These are phyloP conservation scores for Nemania sp. DNA, from an alignment of 2,329 filamentous ascomycete species.

Conservation along the genomic window DNA sequence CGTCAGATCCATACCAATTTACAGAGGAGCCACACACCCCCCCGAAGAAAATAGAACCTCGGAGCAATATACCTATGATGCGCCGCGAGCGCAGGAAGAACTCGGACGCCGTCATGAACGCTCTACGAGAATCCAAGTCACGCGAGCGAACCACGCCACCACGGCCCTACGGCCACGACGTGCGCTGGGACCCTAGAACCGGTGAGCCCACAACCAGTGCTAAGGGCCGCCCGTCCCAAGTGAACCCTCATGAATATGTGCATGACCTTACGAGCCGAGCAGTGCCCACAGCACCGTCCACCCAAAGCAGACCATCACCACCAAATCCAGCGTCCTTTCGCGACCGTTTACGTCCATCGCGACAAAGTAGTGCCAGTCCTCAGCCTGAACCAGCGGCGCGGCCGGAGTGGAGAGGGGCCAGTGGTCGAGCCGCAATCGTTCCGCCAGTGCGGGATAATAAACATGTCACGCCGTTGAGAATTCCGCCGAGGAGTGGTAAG, in stretches of 20 bases:
- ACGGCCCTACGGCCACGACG: slow-evolving; percentile 55
- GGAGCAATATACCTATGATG: slow-evolving; percentile 64
- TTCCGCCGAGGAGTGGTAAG: slow-evolving; percentile 65
- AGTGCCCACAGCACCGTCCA: slow-evolving; percentile 43
- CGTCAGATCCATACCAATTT: slow-evolving; percentile 53
- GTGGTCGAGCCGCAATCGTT: slow-evolving; percentile 74
- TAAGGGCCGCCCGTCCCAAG: slow-evolving; percentile 66
- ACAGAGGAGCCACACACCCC: slow-evolving; percentile 39
- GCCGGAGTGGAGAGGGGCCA: slow-evolving; percentile 79
- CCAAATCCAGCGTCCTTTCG: slow-evolving; percentile 55
- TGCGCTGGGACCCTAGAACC: slow-evolving; percentile 74
- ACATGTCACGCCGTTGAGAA: slow-evolving; percentile 66
- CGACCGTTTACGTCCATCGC: slow-evolving; percentile 59
- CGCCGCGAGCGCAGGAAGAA: slow-evolving; percentile 63
- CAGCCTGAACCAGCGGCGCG: slow-evolving; percentile 49
- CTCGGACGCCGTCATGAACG: slow-evolving; percentile 54
- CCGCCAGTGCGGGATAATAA: slow-evolving; percentile 72
- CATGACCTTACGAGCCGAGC: slow-evolving; percentile 52
- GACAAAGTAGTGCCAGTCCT: slow-evolving; percentile 50
- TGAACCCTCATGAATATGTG: slow-evolving; percentile 65
- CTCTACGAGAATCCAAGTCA: slow-evolving; percentile 56
- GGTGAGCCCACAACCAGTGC: slow-evolving; percentile 72
- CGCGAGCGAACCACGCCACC: slow-evolving; percentile 52
- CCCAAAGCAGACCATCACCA: slow-evolving; percentile 47
- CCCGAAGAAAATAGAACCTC: slow-evolving; percentile 45